Percentiles rank a stretch among this genome's conserved stretches.
Evolutionary conservation across 1,284 basidiomycete species (phyloP).

Genomic region (Ustilago crameri): DNA sequence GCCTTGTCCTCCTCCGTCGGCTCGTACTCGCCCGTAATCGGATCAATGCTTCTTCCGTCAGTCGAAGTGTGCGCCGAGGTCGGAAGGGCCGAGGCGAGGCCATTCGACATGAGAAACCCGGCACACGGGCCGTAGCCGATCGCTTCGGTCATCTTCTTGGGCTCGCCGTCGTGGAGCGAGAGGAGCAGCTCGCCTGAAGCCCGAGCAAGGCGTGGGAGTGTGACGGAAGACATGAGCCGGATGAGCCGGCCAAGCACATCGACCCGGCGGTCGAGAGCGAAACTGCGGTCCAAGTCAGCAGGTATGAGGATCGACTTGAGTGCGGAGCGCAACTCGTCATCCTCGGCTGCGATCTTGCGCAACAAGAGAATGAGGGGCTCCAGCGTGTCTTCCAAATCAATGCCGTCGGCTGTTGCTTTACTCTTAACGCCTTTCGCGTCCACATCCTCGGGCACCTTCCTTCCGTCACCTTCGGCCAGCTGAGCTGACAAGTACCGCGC

Average conservation of each 20-base stretch:
- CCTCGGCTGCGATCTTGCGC: constrained; percentile 51
- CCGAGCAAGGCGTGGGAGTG: constrained; percentile 44
- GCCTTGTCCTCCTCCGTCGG: constrained; percentile 41
- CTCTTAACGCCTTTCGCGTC: constrained; percentile 34
- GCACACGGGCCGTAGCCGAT: constrained; percentile 64
- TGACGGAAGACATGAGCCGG: constrained; percentile 53
- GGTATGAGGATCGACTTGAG: constrained; percentile 40
- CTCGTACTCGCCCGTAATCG: constrained; percentile 58
- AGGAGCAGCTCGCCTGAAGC: constrained; percentile 57
- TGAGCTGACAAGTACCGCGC: constrained; percentile 32
- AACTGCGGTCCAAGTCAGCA: constrained; percentile 43
- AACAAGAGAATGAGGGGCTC: constrained; percentile 53
- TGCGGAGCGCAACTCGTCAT: constrained; percentile 19
- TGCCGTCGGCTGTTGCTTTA: constrained; percentile 33
- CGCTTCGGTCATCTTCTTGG: constrained; percentile 40
- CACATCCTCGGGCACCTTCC: constrained; percentile 34
- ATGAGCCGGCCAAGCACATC: constrained; percentile 53
- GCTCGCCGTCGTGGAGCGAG: constrained; percentile 43
- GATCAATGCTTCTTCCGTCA: constrained; percentile 43
- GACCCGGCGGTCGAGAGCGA: constrained; percentile 43
- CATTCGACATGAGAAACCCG: constrained; percentile 53
- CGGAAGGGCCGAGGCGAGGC: constrained; percentile 45
- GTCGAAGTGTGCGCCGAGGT: constrained; percentile 3
- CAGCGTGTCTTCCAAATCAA: constrained; percentile 52
- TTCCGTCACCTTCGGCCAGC: constrained; percentile 6